These are phyloP conservation scores for Xylaria palmicola DNA, from an alignment of 495 filamentous ascomycete species.

Conservation along the genomic window DNA sequence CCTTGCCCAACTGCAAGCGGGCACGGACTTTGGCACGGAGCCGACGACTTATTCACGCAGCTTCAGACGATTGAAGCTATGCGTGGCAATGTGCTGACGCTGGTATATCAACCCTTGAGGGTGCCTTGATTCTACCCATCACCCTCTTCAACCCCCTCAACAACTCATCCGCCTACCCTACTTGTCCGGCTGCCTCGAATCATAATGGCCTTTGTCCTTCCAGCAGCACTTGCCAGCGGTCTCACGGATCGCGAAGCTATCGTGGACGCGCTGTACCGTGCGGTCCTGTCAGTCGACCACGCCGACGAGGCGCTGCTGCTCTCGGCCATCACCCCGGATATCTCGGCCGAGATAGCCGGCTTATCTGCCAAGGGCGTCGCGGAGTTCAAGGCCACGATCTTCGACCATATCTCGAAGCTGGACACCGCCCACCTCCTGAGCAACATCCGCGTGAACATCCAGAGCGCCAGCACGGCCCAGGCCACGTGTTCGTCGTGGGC, in stretches of 20 bases:
- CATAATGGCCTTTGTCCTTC: background rate
- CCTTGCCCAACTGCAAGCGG: background rate
- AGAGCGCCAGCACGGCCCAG: slow-evolving; percentile 11
- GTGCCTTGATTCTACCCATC: background rate
- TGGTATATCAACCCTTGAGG: background rate
- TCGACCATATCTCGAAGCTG: slow-evolving; percentile 3
- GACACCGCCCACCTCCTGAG: slow-evolving; percentile 20
- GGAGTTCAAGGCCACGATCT: slow-evolving; percentile 13
- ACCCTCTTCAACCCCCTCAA: background rate
- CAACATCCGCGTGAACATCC: slow-evolving; percentile 19
- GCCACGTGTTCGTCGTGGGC: slow-evolving; percentile 9
- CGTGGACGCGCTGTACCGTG: slow-evolving; percentile 10
- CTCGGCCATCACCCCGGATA: slow-evolving; percentile 7
- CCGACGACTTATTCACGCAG: background rate
- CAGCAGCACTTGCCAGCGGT: background rate
- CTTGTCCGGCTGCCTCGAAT: background rate
- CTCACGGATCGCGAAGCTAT: slow-evolving; percentile 18
- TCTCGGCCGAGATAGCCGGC: slow-evolving; percentile 5
- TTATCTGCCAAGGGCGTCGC: background rate
- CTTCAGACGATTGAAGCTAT: background rate
- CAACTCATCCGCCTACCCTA: background rate
- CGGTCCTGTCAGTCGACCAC: slow-evolving; percentile 12
- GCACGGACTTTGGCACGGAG: background rate
- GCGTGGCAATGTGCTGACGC: too few species aligned
- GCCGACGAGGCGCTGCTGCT: slow-evolving; percentile 10